Base-by-base conservation (phyloP, 805 yeast species). In the Peterozyma toletana region DNA sequence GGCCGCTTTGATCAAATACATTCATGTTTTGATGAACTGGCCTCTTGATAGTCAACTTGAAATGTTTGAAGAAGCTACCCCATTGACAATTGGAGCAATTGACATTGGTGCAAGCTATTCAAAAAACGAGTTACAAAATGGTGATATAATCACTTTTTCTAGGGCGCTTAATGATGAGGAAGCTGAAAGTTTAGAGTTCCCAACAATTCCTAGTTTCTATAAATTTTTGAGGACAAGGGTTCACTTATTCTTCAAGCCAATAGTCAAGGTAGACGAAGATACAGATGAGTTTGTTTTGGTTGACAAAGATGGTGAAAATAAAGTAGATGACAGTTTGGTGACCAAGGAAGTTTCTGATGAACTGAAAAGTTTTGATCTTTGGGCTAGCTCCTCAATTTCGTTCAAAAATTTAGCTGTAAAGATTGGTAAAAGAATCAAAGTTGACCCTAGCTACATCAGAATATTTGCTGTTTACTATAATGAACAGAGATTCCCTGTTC, bases 321-420 rank as follows among this genome's bases (percentile, higher is more conserved):
- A 43, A 7, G 34, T 38, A 17, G 40, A 39, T 31, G 47, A 53
- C 4, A 37, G 27, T 21, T 14, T 31, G 34, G 48, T 48, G 9
- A 53, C 49, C 18, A 31, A 44, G 18, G 37, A 50, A 16, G 35
- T 38, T 11, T 40, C 39, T 27, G 48, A 50, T 14, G 54, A 49
- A 9, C 36, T 38, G 9, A 43, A 46, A 30, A 43, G 43, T 29
- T 71, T 80, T 48, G 80, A 80, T 38, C 58, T 88, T 33, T 84
- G 95, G 90, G 70, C 86, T 5, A 78, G 86, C 4, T 71, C 80
- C 3, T 65, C 70, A 39, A 80, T 80, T 37, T 53, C 71, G 2
- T 87, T 82, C 56, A 66, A 70, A 4, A 79, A 75, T 16, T 60
- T 93, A 33, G 79, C 89, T 0, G 60, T 62, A n/a, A 74, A 73